A percentile compares a stretch with the other conserved stretches of the same genome.
Evolutionary conservation across 2,329 filamentous ascomycete species (phyloP).

Genomic region (Paraconiothyrium brasiliense): DNA sequence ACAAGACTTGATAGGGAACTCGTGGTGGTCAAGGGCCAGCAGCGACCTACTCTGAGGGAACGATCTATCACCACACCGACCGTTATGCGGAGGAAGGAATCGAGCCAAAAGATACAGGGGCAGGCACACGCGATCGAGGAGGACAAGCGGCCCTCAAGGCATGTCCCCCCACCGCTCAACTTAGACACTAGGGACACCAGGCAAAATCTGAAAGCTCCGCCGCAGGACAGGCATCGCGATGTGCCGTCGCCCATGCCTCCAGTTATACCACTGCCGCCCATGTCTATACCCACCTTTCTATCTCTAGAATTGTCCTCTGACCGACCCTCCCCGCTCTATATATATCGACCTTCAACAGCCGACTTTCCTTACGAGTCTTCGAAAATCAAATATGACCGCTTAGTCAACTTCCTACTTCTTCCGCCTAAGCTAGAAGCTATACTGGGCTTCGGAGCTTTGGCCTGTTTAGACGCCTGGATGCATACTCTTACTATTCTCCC

Average conservation of each 20-base stretch:
- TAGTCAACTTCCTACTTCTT: slow-evolving; percentile 87
- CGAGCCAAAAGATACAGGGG: slow-evolving; percentile 33
- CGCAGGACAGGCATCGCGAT: slow-evolving; percentile 41
- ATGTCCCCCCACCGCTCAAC: slow-evolving; percentile 45
- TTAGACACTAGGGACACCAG: slow-evolving; percentile 43
- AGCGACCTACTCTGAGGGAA: slow-evolving; percentile 41
- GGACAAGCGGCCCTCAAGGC: slow-evolving; percentile 29
- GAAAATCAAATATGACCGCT: slow-evolving; percentile 87
- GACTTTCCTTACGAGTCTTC: slow-evolving; percentile 90
- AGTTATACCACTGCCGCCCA: slow-evolving; percentile 67
- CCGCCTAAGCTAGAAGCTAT: slow-evolving; percentile 84
- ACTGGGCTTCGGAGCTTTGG: slow-evolving; percentile 85
- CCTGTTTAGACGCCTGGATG: slow-evolving; percentile 94
- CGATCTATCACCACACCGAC: slow-evolving; percentile 51
- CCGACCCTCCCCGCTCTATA: slow-evolving; percentile 69
- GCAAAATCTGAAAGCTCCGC: slow-evolving; percentile 40
- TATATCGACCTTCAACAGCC: slow-evolving; percentile 64
- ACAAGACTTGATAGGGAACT: slow-evolving; percentile 38
- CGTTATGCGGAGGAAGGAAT: slow-evolving; percentile 49
- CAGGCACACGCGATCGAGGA: slow-evolving; percentile 32
- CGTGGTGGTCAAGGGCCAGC: slow-evolving; percentile 41
- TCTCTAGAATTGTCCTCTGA: slow-evolving; percentile 70
- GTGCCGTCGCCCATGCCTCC: slow-evolving; percentile 58
- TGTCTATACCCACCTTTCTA: slow-evolving; percentile 72
- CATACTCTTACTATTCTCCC: slow-evolving; percentile 97